phyloP scores from a whole-genome alignment of 2,329 filamentous ascomycete genomes.

The Colletotrichum tropicale region DNA sequence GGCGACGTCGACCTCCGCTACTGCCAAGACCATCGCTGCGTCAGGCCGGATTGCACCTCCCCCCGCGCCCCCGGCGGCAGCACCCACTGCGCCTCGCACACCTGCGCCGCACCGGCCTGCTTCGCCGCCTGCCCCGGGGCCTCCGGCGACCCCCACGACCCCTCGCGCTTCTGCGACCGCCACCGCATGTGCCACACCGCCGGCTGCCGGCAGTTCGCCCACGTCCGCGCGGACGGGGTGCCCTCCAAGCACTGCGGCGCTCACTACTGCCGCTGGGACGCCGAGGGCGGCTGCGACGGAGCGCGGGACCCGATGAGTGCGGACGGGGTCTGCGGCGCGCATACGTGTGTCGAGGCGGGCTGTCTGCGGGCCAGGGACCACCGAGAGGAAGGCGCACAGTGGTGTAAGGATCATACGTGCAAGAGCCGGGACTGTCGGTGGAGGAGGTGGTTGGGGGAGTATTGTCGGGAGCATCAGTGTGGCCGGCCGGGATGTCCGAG shows the following conservation, averaged over 20 bases:
- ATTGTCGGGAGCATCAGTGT: slow-evolving; percentile 31
- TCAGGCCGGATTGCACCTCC: slow-evolving; percentile 23
- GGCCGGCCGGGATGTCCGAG: slow-evolving; percentile 28
- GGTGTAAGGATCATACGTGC: slow-evolving; percentile 30
- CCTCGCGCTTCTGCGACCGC: slow-evolving; percentile 29
- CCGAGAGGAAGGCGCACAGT: background rate
- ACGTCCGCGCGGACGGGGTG: slow-evolving; percentile 28
- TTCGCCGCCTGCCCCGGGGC: slow-evolving; percentile 24
- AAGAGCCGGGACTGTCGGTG: slow-evolving; percentile 24
- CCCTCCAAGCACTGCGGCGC: slow-evolving; percentile 28
- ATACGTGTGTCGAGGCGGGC: slow-evolving; percentile 24
- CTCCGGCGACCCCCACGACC: slow-evolving; percentile 14
- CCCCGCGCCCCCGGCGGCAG: slow-evolving; percentile 13
- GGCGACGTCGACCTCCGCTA: slow-evolving; percentile 24
- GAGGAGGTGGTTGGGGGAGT: slow-evolving; percentile 23
- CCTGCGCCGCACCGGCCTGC: slow-evolving; percentile 29
- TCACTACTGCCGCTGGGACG: slow-evolving; percentile 30
- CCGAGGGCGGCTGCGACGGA: slow-evolving; percentile 26
- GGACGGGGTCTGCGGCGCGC: slow-evolving; percentile 23
- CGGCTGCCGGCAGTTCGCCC: slow-evolving; percentile 28
- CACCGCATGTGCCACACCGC: slow-evolving; percentile 28
- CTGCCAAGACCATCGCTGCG: slow-evolving; percentile 33
- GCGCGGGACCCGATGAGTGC: slow-evolving; percentile 17
- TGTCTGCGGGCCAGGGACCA: slow-evolving; percentile 24
- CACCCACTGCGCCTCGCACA: slow-evolving; percentile 29